Base-by-base conservation (phyloP, 2,329 filamentous ascomycete genomes). In the Claviceps quebecensis region DNA sequence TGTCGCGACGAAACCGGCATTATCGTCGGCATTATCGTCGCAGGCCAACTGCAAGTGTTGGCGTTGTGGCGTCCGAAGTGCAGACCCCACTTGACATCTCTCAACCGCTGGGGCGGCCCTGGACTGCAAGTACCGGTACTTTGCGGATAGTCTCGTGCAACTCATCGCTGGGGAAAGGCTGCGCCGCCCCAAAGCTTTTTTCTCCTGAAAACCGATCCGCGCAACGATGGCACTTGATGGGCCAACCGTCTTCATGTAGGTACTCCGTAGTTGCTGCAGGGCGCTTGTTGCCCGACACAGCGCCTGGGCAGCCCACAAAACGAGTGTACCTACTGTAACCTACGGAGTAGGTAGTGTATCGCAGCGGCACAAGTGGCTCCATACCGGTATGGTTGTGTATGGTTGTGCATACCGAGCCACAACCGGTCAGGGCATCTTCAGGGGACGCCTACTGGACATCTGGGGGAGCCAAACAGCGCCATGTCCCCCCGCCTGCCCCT, bases 101-200 rank as follows among this genome's bases (percentile, higher is more conserved):
- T 54, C 53, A 54, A 54, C 53, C 47, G 53, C 53, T 54, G 53
- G 53, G 53, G 53, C 50, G 29, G 26, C 39, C 34, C 47, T 19
- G 19, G 16, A 29, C 29, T 26, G 17, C 5, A 54, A 23, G 53
- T 52, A 54, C 53, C 47, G 44, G 47, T 54, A 54, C 53, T 48
- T 34, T 26, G 19, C 14, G n/a, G 26, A 43, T 36, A 19, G 38
- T 45, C 29, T 41, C 44, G n/a, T n/a, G 37, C 34, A 6, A n/a
- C 19, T 5, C 5, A 43, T n/a, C 44, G 46, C 46, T 54, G 52
- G 52, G 52, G 39, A 14, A 19, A 39, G 48, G 49, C 49, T 49
- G 53, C 53, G 45, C 55, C 48, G 50, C 55, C 55, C 56, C 56
- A 57, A 57, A 52, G 53, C 44, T 56, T 57, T 56, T 39, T 45